phyloP scores from a whole-genome alignment of 1,139 yeast species.

The Lodderomyces pseudojiufengensis region DNA sequence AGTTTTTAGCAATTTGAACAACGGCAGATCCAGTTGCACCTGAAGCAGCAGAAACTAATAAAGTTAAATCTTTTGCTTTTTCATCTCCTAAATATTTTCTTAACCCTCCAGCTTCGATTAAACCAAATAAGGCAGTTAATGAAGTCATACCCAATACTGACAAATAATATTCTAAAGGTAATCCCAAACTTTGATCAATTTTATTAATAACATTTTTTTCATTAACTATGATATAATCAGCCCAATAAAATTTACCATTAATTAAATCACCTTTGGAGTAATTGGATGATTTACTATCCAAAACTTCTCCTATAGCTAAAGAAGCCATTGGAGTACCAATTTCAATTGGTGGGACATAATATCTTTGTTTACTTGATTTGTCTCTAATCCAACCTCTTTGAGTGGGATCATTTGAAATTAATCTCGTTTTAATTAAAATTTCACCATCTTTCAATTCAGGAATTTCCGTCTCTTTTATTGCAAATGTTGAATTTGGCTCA shows the following conservation, averaged over 20 bases:
- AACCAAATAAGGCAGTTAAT: slow-evolving; percentile 60
- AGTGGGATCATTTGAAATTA: slow-evolving; percentile 64
- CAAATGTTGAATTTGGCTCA: slow-evolving; percentile 22
- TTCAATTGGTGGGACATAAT: slow-evolving; percentile 46
- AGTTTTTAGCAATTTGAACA: slow-evolving; percentile 55
- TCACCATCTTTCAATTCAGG: slow-evolving; percentile 37
- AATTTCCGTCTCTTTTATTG: slow-evolving; percentile 13
- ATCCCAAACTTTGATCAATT: slow-evolving; percentile 21
- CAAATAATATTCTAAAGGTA: slow-evolving; percentile 26
- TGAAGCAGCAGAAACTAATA: slow-evolving; percentile 63
- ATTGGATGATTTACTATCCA: slow-evolving; percentile 38
- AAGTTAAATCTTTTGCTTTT: slow-evolving; percentile 33
- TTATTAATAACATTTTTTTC: slow-evolving; percentile 20
- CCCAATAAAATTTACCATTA: slow-evolving; percentile 27
- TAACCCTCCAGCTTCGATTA: slow-evolving; percentile 41
- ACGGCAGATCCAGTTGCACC: slow-evolving; percentile 67
- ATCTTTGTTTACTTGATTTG: slow-evolving; percentile 35
- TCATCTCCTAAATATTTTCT: slow-evolving; percentile 14
- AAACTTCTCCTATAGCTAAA: slow-evolving; percentile 46
- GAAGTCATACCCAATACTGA: slow-evolving; percentile 51
- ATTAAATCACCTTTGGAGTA: slow-evolving; percentile 45
- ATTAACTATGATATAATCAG: slow-evolving; percentile 23
- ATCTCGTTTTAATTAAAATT: slow-evolving; percentile 43
- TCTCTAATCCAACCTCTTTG: slow-evolving; percentile 58
- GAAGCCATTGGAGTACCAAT: slow-evolving; percentile 50